phyloP scores from a whole-genome alignment of 2,329 filamentous ascomycete genomes.

The Incumbomyces delicatus region DNA sequence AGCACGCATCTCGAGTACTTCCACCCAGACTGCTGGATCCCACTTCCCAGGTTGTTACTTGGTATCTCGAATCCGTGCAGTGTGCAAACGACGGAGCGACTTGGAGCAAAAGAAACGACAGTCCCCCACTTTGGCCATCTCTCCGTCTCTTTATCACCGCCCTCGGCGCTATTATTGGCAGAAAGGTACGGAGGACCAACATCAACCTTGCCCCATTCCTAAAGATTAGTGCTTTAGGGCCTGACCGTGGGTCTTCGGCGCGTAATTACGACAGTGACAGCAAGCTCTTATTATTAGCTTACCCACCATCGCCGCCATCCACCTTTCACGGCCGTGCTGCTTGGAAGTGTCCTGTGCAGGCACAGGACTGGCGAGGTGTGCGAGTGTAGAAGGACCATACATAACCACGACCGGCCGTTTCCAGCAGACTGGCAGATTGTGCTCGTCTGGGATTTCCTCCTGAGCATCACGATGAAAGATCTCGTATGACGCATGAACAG shows the following conservation, averaged over 20 bases:
- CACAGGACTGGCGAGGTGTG: not conserved
- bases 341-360: slow-evolving; percentile 3
- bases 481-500: slow-evolving; percentile 9
- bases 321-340: not conserved
- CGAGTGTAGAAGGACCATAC: not conserved
- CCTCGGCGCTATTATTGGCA: slow-evolving; percentile 4
- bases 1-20: not conserved
- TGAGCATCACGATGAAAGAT: slow-evolving; percentile 5
- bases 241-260: slow-evolving; percentile 2
- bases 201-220: not conserved
- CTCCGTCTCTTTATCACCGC: not conserved
- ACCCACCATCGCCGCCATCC: too few species aligned
- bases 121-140: slow-evolving; percentile 4
- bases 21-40: too few species aligned
- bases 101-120: not conserved
- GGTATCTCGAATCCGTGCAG: too few species aligned
- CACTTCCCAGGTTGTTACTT: too few species aligned
- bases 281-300: not conserved
- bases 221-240: not conserved
- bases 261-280: slow-evolving; percentile 3
- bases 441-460: slow-evolving; percentile 3
- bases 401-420: not conserved
- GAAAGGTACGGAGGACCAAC: not conserved
- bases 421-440: slow-evolving; percentile 5
- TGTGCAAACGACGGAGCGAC: too few species aligned